phyloP scores from a whole-genome alignment of 192 early-diverging fungal genomes.

The Backusella tarrabulga region DNA sequence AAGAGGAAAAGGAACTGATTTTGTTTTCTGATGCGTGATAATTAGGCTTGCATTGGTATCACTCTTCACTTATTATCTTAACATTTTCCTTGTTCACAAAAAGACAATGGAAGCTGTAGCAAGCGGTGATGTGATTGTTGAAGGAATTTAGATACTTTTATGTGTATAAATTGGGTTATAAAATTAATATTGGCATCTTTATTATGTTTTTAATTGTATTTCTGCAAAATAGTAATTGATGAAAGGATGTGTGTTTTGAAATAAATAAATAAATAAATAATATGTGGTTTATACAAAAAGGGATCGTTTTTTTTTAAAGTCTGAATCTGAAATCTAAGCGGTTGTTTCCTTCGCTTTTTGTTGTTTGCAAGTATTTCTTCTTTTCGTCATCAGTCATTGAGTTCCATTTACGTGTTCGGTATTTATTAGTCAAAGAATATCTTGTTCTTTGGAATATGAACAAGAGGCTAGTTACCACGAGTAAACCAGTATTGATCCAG shows the following conservation, averaged over 20 bases:
- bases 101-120: slow-evolving; percentile 14
- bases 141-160: neutral
- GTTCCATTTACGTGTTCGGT: slow-evolving; percentile 45
- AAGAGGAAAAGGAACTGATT: neutral
- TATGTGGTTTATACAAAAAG: neutral
- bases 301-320: slow-evolving; percentile 8
- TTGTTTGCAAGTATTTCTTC: slow-evolving; percentile 51
- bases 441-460: slow-evolving; percentile 44
- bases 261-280: neutral
- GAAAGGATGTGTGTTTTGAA: neutral
- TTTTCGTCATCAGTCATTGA: slow-evolving; percentile 50
- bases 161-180: neutral
- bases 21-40: neutral
- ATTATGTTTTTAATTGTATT: neutral
- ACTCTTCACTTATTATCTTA: slow-evolving; percentile 25
- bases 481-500: slow-evolving; percentile 10
- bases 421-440: slow-evolving; percentile 44
- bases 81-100: slow-evolving; percentile 16
- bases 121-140: slow-evolving; percentile 2
- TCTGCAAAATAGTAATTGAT: neutral
- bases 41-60: slow-evolving; percentile 26
- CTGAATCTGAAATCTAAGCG: slow-evolving; percentile 51
- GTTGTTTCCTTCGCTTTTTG: slow-evolving; percentile 46
- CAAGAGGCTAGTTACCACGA: neutral
- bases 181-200: neutral